Evolutionary conservation across 805 yeast species (phyloP).

Genomic region (Candida jianshihensis): DNA sequence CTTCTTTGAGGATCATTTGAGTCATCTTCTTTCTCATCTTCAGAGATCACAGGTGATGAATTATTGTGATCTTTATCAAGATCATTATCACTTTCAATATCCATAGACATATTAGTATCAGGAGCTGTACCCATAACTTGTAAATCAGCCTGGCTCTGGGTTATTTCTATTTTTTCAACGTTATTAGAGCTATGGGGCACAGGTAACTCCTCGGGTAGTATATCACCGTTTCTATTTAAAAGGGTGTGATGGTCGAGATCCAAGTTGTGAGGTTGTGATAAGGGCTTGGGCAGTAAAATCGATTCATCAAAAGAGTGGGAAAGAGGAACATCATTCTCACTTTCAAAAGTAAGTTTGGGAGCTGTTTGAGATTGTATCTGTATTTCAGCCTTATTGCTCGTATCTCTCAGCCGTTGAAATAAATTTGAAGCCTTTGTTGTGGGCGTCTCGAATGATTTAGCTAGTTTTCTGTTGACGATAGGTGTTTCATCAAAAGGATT

Average conservation of each 20-base stretch:
- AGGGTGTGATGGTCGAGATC: no score
- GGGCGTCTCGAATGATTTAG: conserved; percentile 2
- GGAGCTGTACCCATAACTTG: conserved; percentile 22
- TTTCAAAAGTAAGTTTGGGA: conserved; percentile 12
- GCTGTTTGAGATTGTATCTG: conserved; percentile 15
- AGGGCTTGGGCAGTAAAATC: no score
- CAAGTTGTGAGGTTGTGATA: no score
- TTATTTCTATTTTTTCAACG: not conserved
- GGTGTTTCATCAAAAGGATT: conserved; percentile 14
- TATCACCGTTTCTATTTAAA: no score
- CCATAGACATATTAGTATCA: conserved; percentile 5
- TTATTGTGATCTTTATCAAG: not conserved
- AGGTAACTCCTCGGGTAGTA: not conserved
- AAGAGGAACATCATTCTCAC: no score
- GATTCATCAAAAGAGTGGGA: no score
- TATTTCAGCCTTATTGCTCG: conserved; percentile 13
- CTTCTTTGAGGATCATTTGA: conserved; percentile 16
- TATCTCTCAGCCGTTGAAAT: conserved; percentile 16
- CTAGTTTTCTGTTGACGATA: no score
- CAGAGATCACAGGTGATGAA: conserved; percentile 19
- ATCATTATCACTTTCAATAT: not conserved
- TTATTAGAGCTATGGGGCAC: not conserved
- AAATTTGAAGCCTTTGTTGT: conserved; percentile 12
- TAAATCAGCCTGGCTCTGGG: conserved; percentile 10
- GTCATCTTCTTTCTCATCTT: conserved; percentile 12